These are phyloP conservation scores for Amesomyces nigricolor DNA, from an alignment of 2,329 filamentous ascomycete genomes.

Conservation along the genomic window DNA sequence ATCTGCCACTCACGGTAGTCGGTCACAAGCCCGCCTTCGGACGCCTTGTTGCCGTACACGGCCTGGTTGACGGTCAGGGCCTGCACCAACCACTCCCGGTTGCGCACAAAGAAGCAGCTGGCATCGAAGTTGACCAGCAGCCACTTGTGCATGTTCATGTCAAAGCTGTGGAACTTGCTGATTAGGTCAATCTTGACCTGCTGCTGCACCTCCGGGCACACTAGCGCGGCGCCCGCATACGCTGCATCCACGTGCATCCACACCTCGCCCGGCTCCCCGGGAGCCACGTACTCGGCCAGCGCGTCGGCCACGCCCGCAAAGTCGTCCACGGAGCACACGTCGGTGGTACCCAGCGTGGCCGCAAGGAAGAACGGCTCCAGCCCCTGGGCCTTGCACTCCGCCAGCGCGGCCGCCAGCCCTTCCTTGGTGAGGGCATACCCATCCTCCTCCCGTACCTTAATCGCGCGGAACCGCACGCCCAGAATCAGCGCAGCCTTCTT, in stretches of 20 bases:
- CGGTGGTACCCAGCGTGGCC: conserved; percentile 77
- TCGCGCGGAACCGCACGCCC: conserved; percentile 71
- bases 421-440: conserved; percentile 66
- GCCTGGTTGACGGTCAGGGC: conserved; percentile 73
- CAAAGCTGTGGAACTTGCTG: conserved; percentile 73
- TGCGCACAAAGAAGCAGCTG: conserved; percentile 73
- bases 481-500: conserved; percentile 84
- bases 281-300: conserved; percentile 33
- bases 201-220: conserved; percentile 70
- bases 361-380: conserved; percentile 85
- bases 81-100: conserved; percentile 68
- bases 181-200: conserved; percentile 47
- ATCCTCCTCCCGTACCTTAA: conserved; percentile 57
- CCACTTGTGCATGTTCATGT: conserved; percentile 98
- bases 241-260: conserved; percentile 96
- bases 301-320: conserved; percentile 60
- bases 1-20: conserved; percentile 99
- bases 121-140: conserved; percentile 87
- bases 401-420: conserved; percentile 56
- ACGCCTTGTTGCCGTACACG: conserved; percentile 62
- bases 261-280: conserved; percentile 44
- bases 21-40: conserved; percentile 76
- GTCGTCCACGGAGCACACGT: conserved; percentile 82
- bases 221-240: conserved; percentile 79
- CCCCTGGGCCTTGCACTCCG: conserved; percentile 59